Evolutionary conservation across 2,329 filamentous ascomycete genomes (phyloP).

Genomic region (Metarhizium album): DNA sequence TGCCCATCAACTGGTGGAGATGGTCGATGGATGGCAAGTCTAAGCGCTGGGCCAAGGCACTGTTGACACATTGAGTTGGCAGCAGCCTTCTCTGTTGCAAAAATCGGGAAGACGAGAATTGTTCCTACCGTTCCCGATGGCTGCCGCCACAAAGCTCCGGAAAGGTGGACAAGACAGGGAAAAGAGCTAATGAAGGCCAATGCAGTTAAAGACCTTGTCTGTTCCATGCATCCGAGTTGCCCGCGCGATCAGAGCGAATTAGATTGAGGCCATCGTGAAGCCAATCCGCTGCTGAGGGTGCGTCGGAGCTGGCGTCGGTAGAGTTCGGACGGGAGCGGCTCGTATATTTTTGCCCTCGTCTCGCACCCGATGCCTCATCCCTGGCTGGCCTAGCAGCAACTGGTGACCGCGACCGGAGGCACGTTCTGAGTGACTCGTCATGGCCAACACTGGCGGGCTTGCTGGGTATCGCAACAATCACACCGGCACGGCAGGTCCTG

Average conservation of each 20-base stretch:
- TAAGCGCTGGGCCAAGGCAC: not conserved
- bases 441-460: not conserved
- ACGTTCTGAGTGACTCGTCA: constrained; percentile 8
- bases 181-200: not conserved
- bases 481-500: constrained; percentile 2
- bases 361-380: not conserved
- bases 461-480: not conserved
- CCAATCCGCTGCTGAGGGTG: not conserved
- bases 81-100: constrained; percentile 2
- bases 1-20: not conserved
- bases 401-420: constrained; percentile 4
- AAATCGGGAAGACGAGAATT: constrained; percentile 2
- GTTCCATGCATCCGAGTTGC: constrained; percentile 1
- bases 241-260: not conserved
- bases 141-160: constrained; percentile 8
- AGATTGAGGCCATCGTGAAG: constrained; percentile 3
- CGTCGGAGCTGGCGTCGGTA: not conserved
- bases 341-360: not conserved
- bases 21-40: not conserved
- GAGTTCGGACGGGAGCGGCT: not conserved
- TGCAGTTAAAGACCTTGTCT: not conserved
- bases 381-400: constrained; percentile 3
- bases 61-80: not conserved
- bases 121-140: constrained; percentile 5
- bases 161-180: not conserved